Base-by-base conservation (phyloP, 805 yeast species). In the Debaryomyces castellii region DNA sequence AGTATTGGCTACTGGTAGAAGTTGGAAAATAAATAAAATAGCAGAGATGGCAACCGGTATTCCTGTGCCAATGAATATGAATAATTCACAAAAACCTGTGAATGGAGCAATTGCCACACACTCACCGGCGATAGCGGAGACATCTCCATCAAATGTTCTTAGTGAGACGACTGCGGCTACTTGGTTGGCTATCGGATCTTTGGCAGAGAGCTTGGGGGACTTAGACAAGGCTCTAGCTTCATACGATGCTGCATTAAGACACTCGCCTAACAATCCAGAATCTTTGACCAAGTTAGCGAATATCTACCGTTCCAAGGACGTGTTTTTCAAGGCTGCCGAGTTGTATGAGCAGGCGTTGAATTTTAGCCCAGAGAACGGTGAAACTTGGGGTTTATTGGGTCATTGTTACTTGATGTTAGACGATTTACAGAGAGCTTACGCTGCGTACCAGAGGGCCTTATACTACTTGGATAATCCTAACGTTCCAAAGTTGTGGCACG, bases 401-500 rank as follows among this genome's bases (percentile, higher is more conserved):
- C 98, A 94, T 69, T 94, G 99, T 71, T 94, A 90, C 63, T 73
- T 94, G 55, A 94, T 94, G 97, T 73, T 91, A 63, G 99, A 94
- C 66, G 99, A 94, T 59, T 76, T 94, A 49, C 97, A 89, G 64
- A 81, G 96, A 57, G 97, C 97, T 6, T 94, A 94, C 64, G 86
- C 91, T 38, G 96, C 98, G 2, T 94, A 94, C 70, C 99, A 94
- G 71, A 91, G 95, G 62, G 98, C 98, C 2, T 73, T 94, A 40
- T 87, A 88, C 66, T 94, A 89, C 63, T 71, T 91, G 61, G 89
- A 87, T 51, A 92, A 94, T 60, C 95, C 97, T 39, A 89, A 89
- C 55, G 97, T 91, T 44, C 98, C 98, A 46, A 90, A 90, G 63
- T 78, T 94, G 55, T 94, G 99, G 99, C 97, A 94, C 67, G 99